These are phyloP conservation scores for Macrophomina tecta DNA, from an alignment of 2,329 filamentous ascomycete species.

Conservation along the genomic window DNA sequence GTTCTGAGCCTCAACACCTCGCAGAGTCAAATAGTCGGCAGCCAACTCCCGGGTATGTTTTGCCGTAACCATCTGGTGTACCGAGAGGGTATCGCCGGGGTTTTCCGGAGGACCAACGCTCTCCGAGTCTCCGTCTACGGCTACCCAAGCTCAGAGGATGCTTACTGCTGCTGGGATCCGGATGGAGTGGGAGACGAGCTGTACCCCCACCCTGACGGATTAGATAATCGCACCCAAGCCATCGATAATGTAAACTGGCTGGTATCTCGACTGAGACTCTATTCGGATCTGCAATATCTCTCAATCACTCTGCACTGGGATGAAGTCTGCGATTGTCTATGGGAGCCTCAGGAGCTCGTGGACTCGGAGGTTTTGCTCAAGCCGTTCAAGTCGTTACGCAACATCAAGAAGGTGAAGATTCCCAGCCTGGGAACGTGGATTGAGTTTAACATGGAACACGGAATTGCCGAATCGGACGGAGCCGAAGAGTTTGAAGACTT, in stretches of 20 bases:
- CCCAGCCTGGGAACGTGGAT: neutral
- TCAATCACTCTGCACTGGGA: neutral
- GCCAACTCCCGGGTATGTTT: neutral
- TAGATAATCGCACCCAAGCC: neutral
- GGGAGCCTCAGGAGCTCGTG: neutral
- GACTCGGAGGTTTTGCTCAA: neutral
- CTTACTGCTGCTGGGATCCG: neutral
- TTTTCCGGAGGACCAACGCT: neutral
- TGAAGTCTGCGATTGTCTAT: neutral
- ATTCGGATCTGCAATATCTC: neutral
- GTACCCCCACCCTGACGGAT: neutral
- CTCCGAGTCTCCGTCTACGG: neutral
- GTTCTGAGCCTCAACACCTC: neutral
- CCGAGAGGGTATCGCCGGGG: neutral
- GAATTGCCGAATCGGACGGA: neutral
- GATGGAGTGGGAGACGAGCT: no score
- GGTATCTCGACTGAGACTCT: neutral
- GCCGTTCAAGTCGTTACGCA: neutral
- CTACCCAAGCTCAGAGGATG: no score
- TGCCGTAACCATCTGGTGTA: neutral
- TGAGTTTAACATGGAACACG: no score
- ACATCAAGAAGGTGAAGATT: neutral
- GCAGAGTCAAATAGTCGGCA: neutral
- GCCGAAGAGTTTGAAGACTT: neutral
- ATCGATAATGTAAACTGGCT: constrained; percentile 2